Base-by-base conservation (phyloP, 352 stramenopile genomes). In the Phytophthora pinifolia region DNA sequence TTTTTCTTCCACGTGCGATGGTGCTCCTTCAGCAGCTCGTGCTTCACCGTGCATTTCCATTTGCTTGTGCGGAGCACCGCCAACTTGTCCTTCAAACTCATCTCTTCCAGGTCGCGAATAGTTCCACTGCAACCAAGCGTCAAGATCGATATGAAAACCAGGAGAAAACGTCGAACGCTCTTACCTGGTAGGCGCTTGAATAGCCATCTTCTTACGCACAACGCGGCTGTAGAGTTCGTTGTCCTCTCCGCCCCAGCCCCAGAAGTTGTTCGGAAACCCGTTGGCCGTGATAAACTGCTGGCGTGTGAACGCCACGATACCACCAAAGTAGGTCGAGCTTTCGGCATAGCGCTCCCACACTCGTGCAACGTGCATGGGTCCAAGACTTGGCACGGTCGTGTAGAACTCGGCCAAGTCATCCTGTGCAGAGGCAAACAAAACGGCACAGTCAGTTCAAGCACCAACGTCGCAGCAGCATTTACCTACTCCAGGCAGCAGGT, bases 251-350 rank as follows among this genome's bases (percentile, higher is more conserved):
- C 74, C 74, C 74, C 74, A 84, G 48, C 74, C 91, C 90, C 93
- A 98, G 63, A 98, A 98, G 27, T 83, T 98, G 65, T 98, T 98
- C 7, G 95, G 95, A 63, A 97, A 98, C 27, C 94, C 96, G 70
- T 99, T 98, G 47, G 98, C 95, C 20, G 76, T 71, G 52, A 96
- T 88, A 53, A 98, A 98, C 46, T 97, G 81, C 20, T 73, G 54
- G 12, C 67, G 60, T 9, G 73, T 92, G 71, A 98, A 98, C n/a
- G 76, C 82, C 9, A 97, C 89, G 46, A 98, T 92, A 14, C 94
- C 94, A 18, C 92, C 94, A 63, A 98, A 97, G 55, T 98, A 98
- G 54, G 94, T 97, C 1, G 76, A 76, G 57, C 98, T 98, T 53
- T 94, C 91, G 38, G 70, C 96, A 70, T 99, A 99, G 20, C 93